Evolutionary conservation across 768 basidiomycete species (phyloP), one percentile per base, ranked within the genome.

Genomic region (Tephrocybe sp.): DNA sequence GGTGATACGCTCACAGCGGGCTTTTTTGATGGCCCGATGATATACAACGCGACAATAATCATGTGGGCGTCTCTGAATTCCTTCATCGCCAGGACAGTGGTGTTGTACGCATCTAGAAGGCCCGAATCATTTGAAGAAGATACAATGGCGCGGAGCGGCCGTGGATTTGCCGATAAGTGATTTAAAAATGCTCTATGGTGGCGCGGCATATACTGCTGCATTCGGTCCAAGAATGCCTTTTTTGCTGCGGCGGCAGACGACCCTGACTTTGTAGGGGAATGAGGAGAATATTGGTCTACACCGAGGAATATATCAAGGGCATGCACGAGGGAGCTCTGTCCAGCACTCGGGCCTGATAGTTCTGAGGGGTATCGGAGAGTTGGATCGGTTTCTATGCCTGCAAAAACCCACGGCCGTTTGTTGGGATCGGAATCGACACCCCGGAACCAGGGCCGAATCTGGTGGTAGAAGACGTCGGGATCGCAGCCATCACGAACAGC

Each of bases 161-260:
- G 78, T 2, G 84, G 81, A 52, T 76, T 83, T 1, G 69, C 66
- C 4, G 74, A 64, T 22, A 94, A 77, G 58, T 92, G 89, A 31
- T 70, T 71, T 28, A 94, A 72, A 68, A 93, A 93, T 32, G 76
- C 69, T 27, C 90, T 82, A 60, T 93, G 92, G 54, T 86, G 82
- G 5, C 81, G 77, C 1, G 92, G 91, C 92, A 93, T 93, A 69
- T 94, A 93, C 19, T 71, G 68, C 54, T 86, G 79, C 90, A 92
- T 92, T 27, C 86, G 79, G 16, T 76, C 73, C 56, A 93, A 76
- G 63, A 92, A 86, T 4, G 82, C 64, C 11, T 64, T 60, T 36
- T 65, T 60, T 13, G 59, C 61, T 12, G 64, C 57, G 26, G 60
- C 57, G 9, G 64, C 52, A 6, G 65, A 56, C 24, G 44, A 24